Evolutionary conservation across 2,329 filamentous ascomycete species (phyloP).

Genomic region (Cercospora sp.): DNA sequence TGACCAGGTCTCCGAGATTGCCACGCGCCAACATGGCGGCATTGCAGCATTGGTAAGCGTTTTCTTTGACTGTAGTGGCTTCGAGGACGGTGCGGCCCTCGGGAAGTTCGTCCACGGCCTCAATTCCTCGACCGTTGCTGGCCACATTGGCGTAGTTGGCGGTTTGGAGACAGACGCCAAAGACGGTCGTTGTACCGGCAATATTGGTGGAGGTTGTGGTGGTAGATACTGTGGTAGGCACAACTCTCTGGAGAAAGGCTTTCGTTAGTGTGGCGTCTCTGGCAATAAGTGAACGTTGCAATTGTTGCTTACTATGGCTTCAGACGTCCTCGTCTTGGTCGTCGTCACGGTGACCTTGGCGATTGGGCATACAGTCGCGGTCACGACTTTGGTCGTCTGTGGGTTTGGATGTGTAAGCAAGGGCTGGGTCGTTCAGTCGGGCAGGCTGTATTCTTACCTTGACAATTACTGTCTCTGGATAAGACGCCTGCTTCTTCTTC

Average conservation of each 20-base stretch:
- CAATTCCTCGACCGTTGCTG: neutral
- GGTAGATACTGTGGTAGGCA: neutral
- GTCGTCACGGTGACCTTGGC: neutral
- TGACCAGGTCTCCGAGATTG: neutral
- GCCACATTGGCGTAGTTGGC: neutral
- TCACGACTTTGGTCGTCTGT: neutral
- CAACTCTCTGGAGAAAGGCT: neutral
- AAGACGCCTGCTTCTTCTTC: neutral
- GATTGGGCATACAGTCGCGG: neutral
- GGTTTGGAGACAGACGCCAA: neutral
- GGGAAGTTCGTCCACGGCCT: neutral
- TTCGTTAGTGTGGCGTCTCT: too few species aligned
- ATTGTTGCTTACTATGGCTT: neutral
- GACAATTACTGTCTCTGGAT: neutral
- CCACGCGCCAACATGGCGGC: neutral
- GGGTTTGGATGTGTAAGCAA: neutral
- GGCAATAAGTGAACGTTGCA: too few species aligned
- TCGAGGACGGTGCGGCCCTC: neutral
- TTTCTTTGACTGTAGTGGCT: neutral
- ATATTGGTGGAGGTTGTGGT: neutral
- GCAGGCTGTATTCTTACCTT: neutral
- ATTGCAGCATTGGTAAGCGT: conserved; percentile 3
- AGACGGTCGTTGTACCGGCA: neutral
- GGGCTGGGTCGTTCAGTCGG: neutral
- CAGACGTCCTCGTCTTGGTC: neutral